These are phyloP conservation scores for Elsinoe arachidis DNA, from an alignment of 2,329 filamentous ascomycete genomes.

Conservation along the genomic window DNA sequence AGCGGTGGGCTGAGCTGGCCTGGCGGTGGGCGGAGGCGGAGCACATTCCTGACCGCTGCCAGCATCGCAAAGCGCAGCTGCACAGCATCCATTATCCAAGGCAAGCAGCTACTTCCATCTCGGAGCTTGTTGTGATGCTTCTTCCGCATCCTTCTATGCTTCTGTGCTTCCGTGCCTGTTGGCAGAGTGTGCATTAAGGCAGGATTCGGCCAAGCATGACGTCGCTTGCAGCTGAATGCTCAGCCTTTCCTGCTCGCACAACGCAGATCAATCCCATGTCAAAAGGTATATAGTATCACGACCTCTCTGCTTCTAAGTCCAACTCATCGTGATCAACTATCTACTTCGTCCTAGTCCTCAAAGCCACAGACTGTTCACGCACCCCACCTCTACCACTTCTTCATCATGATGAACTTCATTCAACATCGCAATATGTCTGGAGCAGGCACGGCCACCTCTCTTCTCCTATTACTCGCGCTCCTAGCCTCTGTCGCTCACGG, in stretches of 20 bases:
- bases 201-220: slow-evolving; percentile 1
- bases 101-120: background rate
- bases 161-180: background rate
- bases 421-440: background rate
- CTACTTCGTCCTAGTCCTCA: no score
- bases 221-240: background rate
- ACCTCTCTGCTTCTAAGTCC: background rate
- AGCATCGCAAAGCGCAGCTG: no score
- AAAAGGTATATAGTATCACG: background rate
- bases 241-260: background rate
- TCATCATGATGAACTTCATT: background rate
- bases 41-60: background rate
- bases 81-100: background rate
- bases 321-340: background rate
- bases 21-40: background rate
- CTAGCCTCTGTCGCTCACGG: background rate
- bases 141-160: background rate
- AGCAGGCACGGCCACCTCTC: background rate
- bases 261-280: background rate
- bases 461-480: background rate
- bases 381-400: no score
- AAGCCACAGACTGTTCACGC: no score
- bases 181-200: slow-evolving; percentile 1
- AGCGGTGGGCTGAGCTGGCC: background rate
- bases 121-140: background rate